Conservation (phyloP, 345 rosid species). For the Populus deltoides region DNA sequence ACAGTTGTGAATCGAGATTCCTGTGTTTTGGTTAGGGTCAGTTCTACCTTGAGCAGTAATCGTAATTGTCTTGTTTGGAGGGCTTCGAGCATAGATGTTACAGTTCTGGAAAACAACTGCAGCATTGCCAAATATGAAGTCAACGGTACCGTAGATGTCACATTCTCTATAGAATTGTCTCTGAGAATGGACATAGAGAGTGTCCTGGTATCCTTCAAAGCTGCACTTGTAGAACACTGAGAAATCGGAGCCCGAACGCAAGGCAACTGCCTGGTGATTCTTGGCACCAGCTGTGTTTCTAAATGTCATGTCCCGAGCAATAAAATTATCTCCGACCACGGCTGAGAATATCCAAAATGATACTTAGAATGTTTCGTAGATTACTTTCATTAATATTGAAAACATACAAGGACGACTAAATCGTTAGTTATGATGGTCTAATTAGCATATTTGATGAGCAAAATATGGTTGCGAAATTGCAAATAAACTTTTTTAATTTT, state of each 20-base stretch:
- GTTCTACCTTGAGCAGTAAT: slow-evolving; percentile 67
- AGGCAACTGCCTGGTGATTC: slow-evolving; percentile 64
- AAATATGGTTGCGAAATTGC: no score
- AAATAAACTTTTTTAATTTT: no score
- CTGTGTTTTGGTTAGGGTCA: slow-evolving; percentile 51
- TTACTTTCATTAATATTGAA: background rate
- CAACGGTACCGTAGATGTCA: slow-evolving; percentile 47
- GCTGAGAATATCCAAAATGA: slow-evolving; percentile 24
- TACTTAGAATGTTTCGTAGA: background rate
- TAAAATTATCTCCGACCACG: slow-evolving; percentile 46
- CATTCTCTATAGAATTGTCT: slow-evolving; percentile 47
- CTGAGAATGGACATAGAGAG: slow-evolving; percentile 58
- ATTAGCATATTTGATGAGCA: no score
- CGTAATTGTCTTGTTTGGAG: slow-evolving; percentile 42
- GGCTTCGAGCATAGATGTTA: slow-evolving; percentile 43
- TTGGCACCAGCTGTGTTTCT: slow-evolving; percentile 60
- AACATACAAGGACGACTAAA: no score
- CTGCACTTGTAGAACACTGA: slow-evolving; percentile 45
- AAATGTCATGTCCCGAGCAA: slow-evolving; percentile 59
- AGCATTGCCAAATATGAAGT: slow-evolving; percentile 69
- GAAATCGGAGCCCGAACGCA: slow-evolving; percentile 50
- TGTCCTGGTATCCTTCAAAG: slow-evolving; percentile 52
- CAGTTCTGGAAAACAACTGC: slow-evolving; percentile 61
- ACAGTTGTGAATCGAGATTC: slow-evolving; percentile 52
- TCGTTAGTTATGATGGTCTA: background rate